Evolutionary conservation across 148 eudicot species (phyloP).

Genomic region (Spergularia marina): DNA sequence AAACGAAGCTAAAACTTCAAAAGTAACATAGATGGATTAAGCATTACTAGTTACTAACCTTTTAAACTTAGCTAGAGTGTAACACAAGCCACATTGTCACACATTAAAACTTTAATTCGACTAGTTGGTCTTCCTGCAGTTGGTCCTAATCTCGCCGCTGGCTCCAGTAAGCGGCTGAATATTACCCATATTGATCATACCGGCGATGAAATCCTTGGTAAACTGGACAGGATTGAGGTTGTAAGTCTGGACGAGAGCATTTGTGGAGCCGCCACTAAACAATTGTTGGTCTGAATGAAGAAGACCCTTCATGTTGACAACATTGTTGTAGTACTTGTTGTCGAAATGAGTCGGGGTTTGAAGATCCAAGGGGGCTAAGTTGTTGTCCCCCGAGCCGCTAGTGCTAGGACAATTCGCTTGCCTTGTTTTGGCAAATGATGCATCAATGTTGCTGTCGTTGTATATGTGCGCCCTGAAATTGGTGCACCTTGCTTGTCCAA

Average conservation of each 20-base stretch:
- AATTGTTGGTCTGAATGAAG: conserved; percentile 65
- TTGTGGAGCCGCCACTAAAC: conserved; percentile 48
- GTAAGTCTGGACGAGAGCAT: conserved; percentile 35
- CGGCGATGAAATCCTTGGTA: conserved; percentile 39
- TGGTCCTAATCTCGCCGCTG: conserved; percentile 53
- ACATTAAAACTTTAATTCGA: too few species aligned
- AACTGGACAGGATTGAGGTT: conserved; percentile 27
- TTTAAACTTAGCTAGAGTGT: too few species aligned
- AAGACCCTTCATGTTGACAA: conserved; percentile 38
- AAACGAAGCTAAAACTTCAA: too few species aligned
- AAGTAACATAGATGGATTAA: too few species aligned
- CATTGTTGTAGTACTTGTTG: conserved; percentile 42
- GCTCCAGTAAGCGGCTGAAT: conserved; percentile 58
- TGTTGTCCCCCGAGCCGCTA: conserved; percentile 39
- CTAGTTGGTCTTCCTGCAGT: conserved; percentile 47
- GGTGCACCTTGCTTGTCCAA: conserved; percentile 61
- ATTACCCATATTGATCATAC: conserved; percentile 58
- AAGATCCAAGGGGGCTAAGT: conserved; percentile 46
- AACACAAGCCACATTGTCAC: too few species aligned
- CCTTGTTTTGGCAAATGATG: conserved; percentile 34
- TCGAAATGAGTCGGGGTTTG: conserved; percentile 48
- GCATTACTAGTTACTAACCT: too few species aligned
- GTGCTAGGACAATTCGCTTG: conserved; percentile 38
- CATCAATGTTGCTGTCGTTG: conserved; percentile 52
- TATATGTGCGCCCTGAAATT: conserved; percentile 42